Conservation (phyloP, 2,329 filamentous ascomycete species). For the Ampelomyces quisqualis region DNA sequence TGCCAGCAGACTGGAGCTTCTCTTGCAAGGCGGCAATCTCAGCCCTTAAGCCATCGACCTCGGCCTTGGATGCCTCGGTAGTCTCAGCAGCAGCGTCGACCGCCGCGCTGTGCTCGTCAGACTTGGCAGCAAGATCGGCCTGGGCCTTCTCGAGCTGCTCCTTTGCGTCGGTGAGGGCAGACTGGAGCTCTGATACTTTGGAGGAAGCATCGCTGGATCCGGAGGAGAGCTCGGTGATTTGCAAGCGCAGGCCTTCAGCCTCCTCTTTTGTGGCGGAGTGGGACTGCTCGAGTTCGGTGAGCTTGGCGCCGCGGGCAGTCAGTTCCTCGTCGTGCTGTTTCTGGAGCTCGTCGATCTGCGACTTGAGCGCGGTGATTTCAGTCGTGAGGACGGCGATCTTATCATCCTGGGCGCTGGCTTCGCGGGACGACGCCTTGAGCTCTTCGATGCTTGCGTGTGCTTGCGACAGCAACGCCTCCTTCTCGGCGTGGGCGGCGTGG, state of each 20-base stretch:
- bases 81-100: constrained; percentile 12
- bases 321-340: constrained; percentile 18
- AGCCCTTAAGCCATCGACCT: constrained; percentile 25
- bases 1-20: constrained; percentile 26
- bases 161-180: constrained; percentile 9
- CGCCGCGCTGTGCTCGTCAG: constrained; percentile 20
- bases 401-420: constrained; percentile 30
- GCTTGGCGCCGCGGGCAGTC: constrained; percentile 16
- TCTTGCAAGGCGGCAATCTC: constrained; percentile 27
- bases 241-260: constrained; percentile 25
- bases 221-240: constrained; percentile 27
- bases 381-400: constrained; percentile 26
- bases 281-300: constrained; percentile 20
- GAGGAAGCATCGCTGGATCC: constrained; percentile 15
- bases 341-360: constrained; percentile 29
- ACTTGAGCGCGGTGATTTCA: constrained; percentile 24
- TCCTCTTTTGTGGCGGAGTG: constrained; percentile 24
- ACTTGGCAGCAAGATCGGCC: constrained; percentile 21
- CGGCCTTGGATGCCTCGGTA: constrained; percentile 24
- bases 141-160: constrained; percentile 21
- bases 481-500: constrained; percentile 22
- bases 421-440: constrained; percentile 22
- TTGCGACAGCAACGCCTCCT: constrained; percentile 25
- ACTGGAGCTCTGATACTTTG: constrained; percentile 16
- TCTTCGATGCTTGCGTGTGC: constrained; percentile 23